Conservation (phyloP, 306 rosid species). For the Cucumis cinereus region DNA sequence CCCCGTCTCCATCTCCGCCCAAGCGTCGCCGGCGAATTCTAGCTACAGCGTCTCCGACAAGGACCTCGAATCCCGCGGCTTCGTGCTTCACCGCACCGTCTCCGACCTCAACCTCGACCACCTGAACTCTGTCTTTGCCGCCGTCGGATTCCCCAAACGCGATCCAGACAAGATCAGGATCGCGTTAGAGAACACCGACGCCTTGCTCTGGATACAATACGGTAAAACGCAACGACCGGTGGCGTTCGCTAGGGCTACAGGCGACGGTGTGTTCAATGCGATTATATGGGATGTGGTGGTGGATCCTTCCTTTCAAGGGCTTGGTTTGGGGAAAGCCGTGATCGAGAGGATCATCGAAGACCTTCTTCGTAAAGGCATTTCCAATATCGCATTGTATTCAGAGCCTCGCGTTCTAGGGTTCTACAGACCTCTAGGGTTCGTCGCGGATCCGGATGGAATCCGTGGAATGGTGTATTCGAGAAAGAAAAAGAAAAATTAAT, state of each 20-base stretch:
- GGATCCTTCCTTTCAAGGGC: slow-evolving; percentile 83
- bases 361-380: slow-evolving; percentile 36
- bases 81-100: slow-evolving; percentile 42
- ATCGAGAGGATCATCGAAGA: slow-evolving; percentile 58
- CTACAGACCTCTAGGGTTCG: slow-evolving; percentile 70
- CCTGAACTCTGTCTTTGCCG: slow-evolving; percentile 62
- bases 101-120: slow-evolving; percentile 54
- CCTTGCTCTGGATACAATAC: slow-evolving; percentile 68
- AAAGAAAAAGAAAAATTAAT: slow-evolving; percentile 24
- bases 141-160: slow-evolving; percentile 79
- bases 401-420: slow-evolving; percentile 86
- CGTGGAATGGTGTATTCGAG: slow-evolving; percentile 73
- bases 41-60: slow-evolving; percentile 43
- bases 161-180: slow-evolving; percentile 50
- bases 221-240: slow-evolving; percentile 40
- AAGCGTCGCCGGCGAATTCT: neutral
- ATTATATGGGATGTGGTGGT: slow-evolving; percentile 93
- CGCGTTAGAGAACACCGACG: slow-evolving; percentile 66
- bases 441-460: slow-evolving; percentile 80
- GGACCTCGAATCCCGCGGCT: slow-evolving; percentile 53
- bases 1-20: slow-evolving; percentile 21
- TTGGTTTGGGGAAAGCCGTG: slow-evolving; percentile 74
- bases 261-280: slow-evolving; percentile 89
- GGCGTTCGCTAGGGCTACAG: slow-evolving; percentile 86
- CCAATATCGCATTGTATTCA: slow-evolving; percentile 60